These are phyloP conservation scores for Penicillium cinerascens DNA, from an alignment of 495 filamentous ascomycete genomes.

Conservation along the genomic window DNA sequence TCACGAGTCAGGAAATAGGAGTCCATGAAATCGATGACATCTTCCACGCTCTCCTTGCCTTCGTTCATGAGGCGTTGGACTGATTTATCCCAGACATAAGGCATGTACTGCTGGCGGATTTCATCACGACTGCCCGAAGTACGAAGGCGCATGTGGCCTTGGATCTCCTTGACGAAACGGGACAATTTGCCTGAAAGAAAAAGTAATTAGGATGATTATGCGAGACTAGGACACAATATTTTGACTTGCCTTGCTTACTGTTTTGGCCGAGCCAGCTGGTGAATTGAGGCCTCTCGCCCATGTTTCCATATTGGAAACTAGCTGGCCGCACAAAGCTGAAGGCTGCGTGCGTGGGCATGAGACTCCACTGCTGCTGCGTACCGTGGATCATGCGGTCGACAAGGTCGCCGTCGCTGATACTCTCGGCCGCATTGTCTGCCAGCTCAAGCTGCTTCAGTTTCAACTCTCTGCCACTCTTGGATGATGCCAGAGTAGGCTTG, in stretches of 20 bases:
- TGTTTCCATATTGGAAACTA: conserved; percentile 79
- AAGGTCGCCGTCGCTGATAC: conserved; percentile 95
- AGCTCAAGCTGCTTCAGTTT: conserved; percentile 80
- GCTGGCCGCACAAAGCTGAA: conserved; percentile 92
- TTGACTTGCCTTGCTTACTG: conserved; percentile 66
- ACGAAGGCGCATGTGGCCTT: conserved; percentile 92
- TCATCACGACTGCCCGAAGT: conserved; percentile 91
- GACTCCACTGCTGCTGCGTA: conserved; percentile 93
- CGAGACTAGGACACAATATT: background rate
- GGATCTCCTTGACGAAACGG: conserved; percentile 88
- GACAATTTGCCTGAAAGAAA: conserved; percentile 61
- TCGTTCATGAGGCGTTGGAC: conserved; percentile 65
- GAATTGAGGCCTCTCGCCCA: conserved; percentile 61
- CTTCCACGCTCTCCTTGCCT: conserved; percentile 69
- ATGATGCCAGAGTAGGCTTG: conserved; percentile 59
- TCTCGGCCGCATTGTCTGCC: conserved; percentile 80
- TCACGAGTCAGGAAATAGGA: conserved; percentile 95
- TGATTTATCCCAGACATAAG: conserved; percentile 79
- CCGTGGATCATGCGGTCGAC: conserved; percentile 98
- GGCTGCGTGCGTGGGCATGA: conserved; percentile 97
- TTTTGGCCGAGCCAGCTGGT: conserved; percentile 93
- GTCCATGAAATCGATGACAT: conserved; percentile 91
- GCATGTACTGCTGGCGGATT: conserved; percentile 90
- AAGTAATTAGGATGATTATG: background rate
- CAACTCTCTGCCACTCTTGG: conserved; percentile 58